Base-by-base conservation (phyloP, 1,284 basidiomycete genomes). In the Fomitopsis betulina region DNA sequence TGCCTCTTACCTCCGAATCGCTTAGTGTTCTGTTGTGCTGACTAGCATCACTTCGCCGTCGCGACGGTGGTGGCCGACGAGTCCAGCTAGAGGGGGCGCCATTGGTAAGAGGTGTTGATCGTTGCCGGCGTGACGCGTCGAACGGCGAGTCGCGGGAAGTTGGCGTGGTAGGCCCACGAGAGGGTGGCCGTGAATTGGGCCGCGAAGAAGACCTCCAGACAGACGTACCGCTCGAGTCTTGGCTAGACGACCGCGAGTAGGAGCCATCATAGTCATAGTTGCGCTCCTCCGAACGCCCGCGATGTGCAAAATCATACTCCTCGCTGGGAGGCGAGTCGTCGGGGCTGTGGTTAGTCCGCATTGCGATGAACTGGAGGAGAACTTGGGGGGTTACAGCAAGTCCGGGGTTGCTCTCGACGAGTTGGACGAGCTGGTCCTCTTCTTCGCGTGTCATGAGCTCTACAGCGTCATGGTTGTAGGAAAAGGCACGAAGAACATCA, bases 71-170 rank as follows among this genome's bases (percentile, higher is more conserved):
- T 6, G 87, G 87, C 5, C 86, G 78, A 60, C 83, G 86, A 19
- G 80, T 67, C 87, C 89, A 91, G 63, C 85, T 88, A 3, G 88
- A 90, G 0, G 89, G 89, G 0, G 87, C 83, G 19, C 67, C 73
- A n/a, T 73, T 74, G 19, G 62, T 67, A 5, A 87, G 71, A 1
- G 87, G 86, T 0, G 82, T 82, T 9, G 85, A 78, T 27, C 88
- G 80, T 68, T 89, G 85, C 56, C 89, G 73, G 30, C 78, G 75
- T 49, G 84, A 79, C 0, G 79, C 77, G 64, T 91, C 89, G 63
- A 91, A 88, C 5, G 83, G 82, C 0, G 86, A 85, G 21, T 74
- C 70, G 53, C 72, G 73, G 39, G 70, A 52, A 27, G 54, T 63
- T 13, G 84, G 82, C 15, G 82, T 82, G 61, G 75, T 73, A 32